Percentiles rank a stretch among this genome's conserved stretches.
These are phyloP conservation scores for Chrysoporthe deuterocubensis DNA, from an alignment of 2,329 filamentous ascomycete genomes.

Conservation along the genomic window DNA sequence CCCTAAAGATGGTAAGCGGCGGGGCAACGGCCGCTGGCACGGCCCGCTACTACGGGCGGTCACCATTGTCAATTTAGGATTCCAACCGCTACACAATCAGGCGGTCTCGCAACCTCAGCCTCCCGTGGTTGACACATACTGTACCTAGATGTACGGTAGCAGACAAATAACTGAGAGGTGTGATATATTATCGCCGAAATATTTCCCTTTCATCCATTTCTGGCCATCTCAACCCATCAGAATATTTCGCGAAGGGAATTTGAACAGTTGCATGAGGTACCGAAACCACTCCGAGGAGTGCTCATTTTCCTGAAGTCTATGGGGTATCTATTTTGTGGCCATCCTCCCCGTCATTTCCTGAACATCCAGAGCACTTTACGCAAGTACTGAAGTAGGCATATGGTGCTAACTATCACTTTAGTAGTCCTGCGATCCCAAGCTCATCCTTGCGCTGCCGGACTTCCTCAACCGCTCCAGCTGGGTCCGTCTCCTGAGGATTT, in stretches of 20 bases:
- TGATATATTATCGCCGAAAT: not conserved
- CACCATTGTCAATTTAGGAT: not conserved
- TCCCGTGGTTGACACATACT: not conserved
- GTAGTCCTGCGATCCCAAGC: conserved; percentile 46
- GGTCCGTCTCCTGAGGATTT: conserved; percentile 69
- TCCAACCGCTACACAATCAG: not conserved
- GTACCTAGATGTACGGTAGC: not conserved
- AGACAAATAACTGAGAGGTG: not conserved
- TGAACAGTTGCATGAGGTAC: not conserved
- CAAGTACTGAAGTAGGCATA: not conserved
- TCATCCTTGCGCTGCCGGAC: conserved; percentile 57
- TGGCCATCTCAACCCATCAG: not conserved
- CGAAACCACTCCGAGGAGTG: not conserved
- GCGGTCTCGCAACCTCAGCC: not conserved
- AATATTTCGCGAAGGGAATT: not conserved
- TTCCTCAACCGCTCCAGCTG: conserved; percentile 62
- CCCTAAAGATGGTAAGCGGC: not conserved
- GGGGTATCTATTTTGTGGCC: conserved; percentile 8
- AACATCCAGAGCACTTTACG: not conserved
- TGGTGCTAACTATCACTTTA: not conserved
- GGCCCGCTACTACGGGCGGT: not conserved
- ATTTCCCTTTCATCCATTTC: no score
- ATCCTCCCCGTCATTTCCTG: not conserved
- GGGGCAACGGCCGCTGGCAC: not conserved
- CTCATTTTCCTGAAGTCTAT: not conserved